Evolutionary conservation across 352 stramenopile species (phyloP).

Genomic region (Globisporangium alternatum): DNA sequence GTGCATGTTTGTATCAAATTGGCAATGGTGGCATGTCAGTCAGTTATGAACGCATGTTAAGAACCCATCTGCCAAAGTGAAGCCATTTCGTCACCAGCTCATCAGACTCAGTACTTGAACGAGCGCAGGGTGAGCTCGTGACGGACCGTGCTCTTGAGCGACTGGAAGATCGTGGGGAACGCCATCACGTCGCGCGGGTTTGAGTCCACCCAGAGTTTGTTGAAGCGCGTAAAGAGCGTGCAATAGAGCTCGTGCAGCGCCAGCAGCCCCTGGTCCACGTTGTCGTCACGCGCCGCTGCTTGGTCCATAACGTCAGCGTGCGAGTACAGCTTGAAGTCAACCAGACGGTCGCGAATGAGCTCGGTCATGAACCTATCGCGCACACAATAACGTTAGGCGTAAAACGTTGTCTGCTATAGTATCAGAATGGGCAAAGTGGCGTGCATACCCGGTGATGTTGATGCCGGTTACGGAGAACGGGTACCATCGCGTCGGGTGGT

Average conservation of each 20-base stretch:
- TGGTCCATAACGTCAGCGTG: constrained; percentile 16
- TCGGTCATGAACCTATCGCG: constrained; percentile 67
- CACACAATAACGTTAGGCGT: not conserved
- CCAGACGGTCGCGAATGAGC: constrained; percentile 62
- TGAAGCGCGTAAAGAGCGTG: constrained; percentile 79
- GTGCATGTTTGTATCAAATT: constrained; percentile 8
- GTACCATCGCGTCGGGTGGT: constrained; percentile 84
- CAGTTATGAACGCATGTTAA: not conserved
- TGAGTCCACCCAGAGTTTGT: constrained; percentile 76
- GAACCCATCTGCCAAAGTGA: constrained; percentile 14
- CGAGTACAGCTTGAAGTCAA: constrained; percentile 76
- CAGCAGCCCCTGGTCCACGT: constrained; percentile 31
- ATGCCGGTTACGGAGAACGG: constrained; percentile 85
- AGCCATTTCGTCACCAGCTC: constrained; percentile 20
- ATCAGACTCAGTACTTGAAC: constrained; percentile 54
- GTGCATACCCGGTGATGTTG: constrained; percentile 68
- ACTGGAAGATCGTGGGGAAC: constrained; percentile 81
- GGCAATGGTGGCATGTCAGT: not conserved
- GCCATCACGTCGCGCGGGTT: constrained; percentile 86
- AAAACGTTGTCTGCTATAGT: not conserved
- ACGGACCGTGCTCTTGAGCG: constrained; percentile 70
- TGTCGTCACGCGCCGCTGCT: constrained; percentile 24
- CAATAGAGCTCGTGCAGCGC: constrained; percentile 78
- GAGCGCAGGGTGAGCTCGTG: constrained; percentile 49
- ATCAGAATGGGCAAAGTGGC: not conserved